A percentile compares a stretch with the other conserved stretches of the same genome.
phyloP scores from a whole-genome alignment of 345 rosid genomes.

The Hibiscus syriacus region DNA sequence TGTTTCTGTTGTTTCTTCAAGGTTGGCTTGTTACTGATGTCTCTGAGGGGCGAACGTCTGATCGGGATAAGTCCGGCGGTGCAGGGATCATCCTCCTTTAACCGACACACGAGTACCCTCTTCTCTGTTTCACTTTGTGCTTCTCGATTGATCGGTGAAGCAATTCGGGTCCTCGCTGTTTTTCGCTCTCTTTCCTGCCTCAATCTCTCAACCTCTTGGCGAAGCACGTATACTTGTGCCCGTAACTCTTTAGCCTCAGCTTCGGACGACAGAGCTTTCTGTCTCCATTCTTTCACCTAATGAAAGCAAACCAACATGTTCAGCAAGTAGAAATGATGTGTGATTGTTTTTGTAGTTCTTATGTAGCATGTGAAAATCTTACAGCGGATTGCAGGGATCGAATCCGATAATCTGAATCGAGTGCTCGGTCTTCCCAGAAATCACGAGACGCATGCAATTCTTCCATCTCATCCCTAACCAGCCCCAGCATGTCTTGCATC shows the following conservation, averaged over 20 bases:
- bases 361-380: constrained; percentile 34
- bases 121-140: constrained; percentile 64
- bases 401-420: constrained; percentile 47
- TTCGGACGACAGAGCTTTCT: constrained; percentile 51
- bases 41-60: constrained; percentile 39
- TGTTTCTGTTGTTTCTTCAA: constrained; percentile 19
- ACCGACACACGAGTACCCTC: constrained; percentile 60
- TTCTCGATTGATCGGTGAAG: constrained; percentile 8
- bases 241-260: constrained; percentile 40
- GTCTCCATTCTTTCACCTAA: constrained; percentile 66
- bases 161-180: constrained; percentile 14
- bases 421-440: constrained; percentile 88
- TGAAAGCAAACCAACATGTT: neutral
- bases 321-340: neutral
- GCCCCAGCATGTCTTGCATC: constrained; percentile 84
- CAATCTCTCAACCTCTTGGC: constrained; percentile 35
- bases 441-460: constrained; percentile 75
- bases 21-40: constrained; percentile 35
- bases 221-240: constrained; percentile 31
- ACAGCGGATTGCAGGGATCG: constrained; percentile 46
- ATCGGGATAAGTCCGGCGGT: constrained; percentile 2
- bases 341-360: too few species aligned
- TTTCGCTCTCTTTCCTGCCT: constrained; percentile 24
- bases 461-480: constrained; percentile 83
- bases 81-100: constrained; percentile 44